phyloP scores from a whole-genome alignment of 306 rosid species.

The Vicia faba region DNA sequence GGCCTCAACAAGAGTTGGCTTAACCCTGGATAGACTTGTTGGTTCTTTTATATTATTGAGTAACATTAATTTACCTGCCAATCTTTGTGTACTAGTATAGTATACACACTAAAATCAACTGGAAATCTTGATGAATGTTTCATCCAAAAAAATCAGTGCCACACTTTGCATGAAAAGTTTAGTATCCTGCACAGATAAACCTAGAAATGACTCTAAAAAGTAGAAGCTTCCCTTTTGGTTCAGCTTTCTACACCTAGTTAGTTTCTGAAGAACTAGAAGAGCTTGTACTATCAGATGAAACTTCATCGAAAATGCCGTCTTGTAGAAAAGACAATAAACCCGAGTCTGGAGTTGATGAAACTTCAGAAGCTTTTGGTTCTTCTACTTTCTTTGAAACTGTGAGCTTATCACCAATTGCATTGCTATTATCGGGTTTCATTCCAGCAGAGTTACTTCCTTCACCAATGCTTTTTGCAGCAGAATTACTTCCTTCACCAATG shows the following conservation, averaged over 20 bases:
- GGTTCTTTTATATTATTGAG: neutral
- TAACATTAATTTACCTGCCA: neutral
- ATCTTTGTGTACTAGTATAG: no score
- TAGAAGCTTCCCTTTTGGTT: neutral
- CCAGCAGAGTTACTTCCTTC: conserved; percentile 25
- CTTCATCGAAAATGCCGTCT: conserved; percentile 32
- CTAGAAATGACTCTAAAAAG: no score
- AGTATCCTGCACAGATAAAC: conserved; percentile 5
- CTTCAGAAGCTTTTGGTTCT: conserved; percentile 29
- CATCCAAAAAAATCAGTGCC: conserved; percentile 4
- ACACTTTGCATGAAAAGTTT: conserved; percentile 1
- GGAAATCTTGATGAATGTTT: conserved; percentile 8
- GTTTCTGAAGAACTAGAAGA: conserved; percentile 56
- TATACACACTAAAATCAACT: no score
- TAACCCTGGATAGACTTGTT: neutral
- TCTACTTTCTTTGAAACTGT: conserved; percentile 35
- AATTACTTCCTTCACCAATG: conserved; percentile 4
- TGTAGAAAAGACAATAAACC: conserved; percentile 27
- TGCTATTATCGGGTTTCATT: conserved; percentile 15
- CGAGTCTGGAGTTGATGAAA: conserved; percentile 7
- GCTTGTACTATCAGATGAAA: conserved; percentile 50
- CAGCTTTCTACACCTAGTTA: conserved; percentile 9
- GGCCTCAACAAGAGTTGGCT: neutral
- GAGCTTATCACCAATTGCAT: conserved; percentile 25
- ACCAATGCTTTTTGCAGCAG: conserved; percentile 11